Conservation (phyloP, 2,329 filamentous ascomycete genomes). For the Colletotrichum nymphaeae region DNA sequence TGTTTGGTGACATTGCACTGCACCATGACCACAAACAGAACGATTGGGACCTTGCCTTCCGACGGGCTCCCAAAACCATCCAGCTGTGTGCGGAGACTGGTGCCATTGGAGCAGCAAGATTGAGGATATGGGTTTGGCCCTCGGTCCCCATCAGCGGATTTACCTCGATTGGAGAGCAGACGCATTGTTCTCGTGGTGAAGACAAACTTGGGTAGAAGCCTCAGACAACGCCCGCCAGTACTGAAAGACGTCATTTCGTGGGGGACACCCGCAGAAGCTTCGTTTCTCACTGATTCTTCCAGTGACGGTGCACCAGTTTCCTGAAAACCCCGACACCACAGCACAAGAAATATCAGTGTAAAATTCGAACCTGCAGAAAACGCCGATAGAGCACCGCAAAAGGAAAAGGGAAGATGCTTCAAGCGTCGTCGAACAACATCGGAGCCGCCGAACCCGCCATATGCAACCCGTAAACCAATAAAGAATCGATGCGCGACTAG, state of each 20-base stretch:
- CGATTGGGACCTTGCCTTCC: background rate
- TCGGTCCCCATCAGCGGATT: background rate
- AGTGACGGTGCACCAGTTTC: background rate
- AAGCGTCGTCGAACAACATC: constrained; percentile 3
- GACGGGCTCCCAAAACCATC: background rate
- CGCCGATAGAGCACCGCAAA: background rate
- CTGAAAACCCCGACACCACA: background rate
- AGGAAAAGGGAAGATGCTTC: background rate
- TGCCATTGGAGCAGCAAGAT: background rate
- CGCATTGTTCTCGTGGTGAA: background rate
- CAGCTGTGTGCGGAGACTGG: background rate
- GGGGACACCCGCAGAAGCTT: background rate
- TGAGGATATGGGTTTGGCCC: background rate
- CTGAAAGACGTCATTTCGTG: background rate
- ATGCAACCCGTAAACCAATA: constrained; percentile 6
- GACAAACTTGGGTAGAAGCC: background rate
- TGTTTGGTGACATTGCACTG: background rate
- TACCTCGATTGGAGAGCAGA: background rate
- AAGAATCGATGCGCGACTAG: constrained; percentile 26
- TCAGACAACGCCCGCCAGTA: background rate
- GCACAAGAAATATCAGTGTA: background rate
- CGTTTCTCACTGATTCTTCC: background rate
- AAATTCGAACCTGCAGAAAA: background rate
- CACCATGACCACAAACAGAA: background rate
- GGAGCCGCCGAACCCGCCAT: constrained; percentile 23